Percentiles rank a stretch among this genome's conserved stretches.
phyloP scores from a whole-genome alignment of 495 filamentous ascomycete species.

The Recurvomyces mirabilis region DNA sequence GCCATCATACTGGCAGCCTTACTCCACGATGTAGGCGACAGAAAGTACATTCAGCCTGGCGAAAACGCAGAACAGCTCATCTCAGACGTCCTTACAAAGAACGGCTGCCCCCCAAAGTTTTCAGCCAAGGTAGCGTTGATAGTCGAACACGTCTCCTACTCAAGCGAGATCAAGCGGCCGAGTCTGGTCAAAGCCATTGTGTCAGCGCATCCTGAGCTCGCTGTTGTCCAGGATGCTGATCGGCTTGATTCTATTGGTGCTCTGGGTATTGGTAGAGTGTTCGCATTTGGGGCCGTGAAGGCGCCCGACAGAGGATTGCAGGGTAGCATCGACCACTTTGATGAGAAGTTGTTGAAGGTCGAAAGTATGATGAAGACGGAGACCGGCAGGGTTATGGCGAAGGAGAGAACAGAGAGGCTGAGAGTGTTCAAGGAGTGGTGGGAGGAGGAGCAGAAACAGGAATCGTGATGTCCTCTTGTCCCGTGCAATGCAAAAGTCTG shows the following conservation, averaged over 20 bases:
- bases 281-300: slow-evolving; percentile 64
- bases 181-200: slow-evolving; percentile 42
- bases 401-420: slow-evolving; percentile 52
- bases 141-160: slow-evolving; percentile 63
- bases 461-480: background rate
- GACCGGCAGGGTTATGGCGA: slow-evolving; percentile 55
- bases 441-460: slow-evolving; percentile 45
- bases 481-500: background rate
- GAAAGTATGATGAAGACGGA: slow-evolving; percentile 77
- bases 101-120: slow-evolving; percentile 43
- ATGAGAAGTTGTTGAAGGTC: slow-evolving; percentile 63
- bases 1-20: slow-evolving; percentile 62
- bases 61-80: slow-evolving; percentile 45
- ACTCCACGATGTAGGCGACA: slow-evolving; percentile 79
- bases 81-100: slow-evolving; percentile 43
- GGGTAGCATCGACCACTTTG: slow-evolving; percentile 60
- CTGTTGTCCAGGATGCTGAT: slow-evolving; percentile 83
- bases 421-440: slow-evolving; percentile 58
- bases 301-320: slow-evolving; percentile 40
- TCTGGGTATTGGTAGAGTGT: slow-evolving; percentile 66
- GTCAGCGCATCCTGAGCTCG: slow-evolving; percentile 56
- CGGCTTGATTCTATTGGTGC: slow-evolving; percentile 80
- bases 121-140: slow-evolving; percentile 56
- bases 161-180: slow-evolving; percentile 50
- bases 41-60: slow-evolving; percentile 54